Percentiles rank a stretch among this genome's conserved stretches.
phyloP scores from a whole-genome alignment of 2,329 filamentous ascomycete species.

The Xylaria sp. region DNA sequence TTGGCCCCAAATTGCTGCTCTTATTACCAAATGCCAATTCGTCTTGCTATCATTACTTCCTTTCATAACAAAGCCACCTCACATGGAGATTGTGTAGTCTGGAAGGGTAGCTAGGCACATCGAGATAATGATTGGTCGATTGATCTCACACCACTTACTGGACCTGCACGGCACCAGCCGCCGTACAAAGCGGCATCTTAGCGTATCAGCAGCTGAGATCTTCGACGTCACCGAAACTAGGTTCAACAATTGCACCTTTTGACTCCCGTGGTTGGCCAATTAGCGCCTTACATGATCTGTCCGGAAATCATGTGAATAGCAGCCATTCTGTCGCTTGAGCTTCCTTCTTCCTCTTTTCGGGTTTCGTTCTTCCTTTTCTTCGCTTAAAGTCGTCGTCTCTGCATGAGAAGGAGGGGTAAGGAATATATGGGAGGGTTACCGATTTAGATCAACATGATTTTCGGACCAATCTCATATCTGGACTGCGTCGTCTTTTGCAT shows the following conservation, averaged over 20 bases:
- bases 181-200: conserved; percentile 12
- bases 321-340: not conserved
- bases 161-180: conserved; percentile 26
- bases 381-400: not conserved
- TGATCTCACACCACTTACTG: not conserved
- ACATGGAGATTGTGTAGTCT: no score
- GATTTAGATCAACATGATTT: conserved; percentile 66
- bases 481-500: conserved; percentile 80
- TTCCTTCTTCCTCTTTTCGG: not conserved
- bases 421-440: not conserved
- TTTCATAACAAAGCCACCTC: no score
- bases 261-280: conserved; percentile 8
- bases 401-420: not conserved
- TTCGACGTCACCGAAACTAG: conserved; percentile 40
- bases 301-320: not conserved
- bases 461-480: conserved; percentile 77
- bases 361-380: not conserved
- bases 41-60: no score
- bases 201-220: conserved; percentile 21
- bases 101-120: not conserved
- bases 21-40: no score
- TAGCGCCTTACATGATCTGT: not conserved
- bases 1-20: no score
- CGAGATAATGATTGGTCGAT: conserved; percentile 18
- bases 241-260: conserved; percentile 30